phyloP scores from a whole-genome alignment of 352 stramenopile species.

The Phytophthora megakarya region DNA sequence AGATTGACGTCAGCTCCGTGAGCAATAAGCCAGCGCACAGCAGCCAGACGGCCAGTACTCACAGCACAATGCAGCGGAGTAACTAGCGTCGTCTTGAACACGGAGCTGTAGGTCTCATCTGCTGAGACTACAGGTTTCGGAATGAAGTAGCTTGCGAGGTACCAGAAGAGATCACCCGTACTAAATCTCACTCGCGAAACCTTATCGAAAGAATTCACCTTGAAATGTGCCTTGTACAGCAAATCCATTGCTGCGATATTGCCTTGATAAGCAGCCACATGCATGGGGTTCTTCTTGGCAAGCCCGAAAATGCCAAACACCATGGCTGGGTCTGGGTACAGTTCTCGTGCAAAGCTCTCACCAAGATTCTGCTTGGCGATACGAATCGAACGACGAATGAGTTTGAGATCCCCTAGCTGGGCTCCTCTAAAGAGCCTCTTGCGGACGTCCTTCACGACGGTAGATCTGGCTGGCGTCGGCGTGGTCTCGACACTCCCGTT shows the following conservation, averaged over 20 bases:
- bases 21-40: conserved; percentile 73
- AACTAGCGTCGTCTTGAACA: conserved; percentile 77
- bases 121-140: conserved; percentile 65
- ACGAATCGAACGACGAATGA: conserved; percentile 60
- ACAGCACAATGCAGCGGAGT: conserved; percentile 82
- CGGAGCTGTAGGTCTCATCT: conserved; percentile 64
- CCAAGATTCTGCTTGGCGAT: conserved; percentile 63
- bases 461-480: conserved; percentile 29
- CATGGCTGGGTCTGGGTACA: conserved; percentile 75
- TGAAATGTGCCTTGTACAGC: conserved; percentile 57
- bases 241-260: conserved; percentile 78
- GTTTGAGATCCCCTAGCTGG: conserved; percentile 64
- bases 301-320: conserved; percentile 73
- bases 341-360: conserved; percentile 53
- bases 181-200: conserved; percentile 78
- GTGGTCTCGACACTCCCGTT: conserved; percentile 19
- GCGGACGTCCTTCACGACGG: conserved; percentile 55
- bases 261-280: conserved; percentile 80
- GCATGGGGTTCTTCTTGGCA: conserved; percentile 85
- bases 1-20: conserved; percentile 79
- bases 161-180: conserved; percentile 85
- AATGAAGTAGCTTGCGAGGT: conserved; percentile 75
- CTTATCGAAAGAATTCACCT: conserved; percentile 81
- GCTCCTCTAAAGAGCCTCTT: conserved; percentile 80
- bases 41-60: conserved; percentile 70